Percentiles rank a stretch among this genome's conserved stretches.
Evolutionary conservation across 192 early-diverging fungal genomes (phyloP).

Genomic region (Coemansia sp.): DNA sequence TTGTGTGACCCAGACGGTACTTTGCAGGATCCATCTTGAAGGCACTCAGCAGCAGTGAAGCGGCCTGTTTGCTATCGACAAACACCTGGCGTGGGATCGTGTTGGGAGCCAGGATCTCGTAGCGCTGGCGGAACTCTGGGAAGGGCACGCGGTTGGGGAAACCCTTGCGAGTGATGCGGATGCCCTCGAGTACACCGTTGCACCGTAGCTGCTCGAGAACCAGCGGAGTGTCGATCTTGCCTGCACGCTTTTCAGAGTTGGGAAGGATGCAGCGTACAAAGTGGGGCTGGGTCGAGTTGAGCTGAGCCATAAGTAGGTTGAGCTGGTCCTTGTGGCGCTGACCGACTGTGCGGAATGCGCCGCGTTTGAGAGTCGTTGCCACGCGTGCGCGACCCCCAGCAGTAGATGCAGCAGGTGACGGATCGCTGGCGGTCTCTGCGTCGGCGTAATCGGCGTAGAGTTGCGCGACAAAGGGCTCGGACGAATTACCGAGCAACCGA

Average conservation of each 20-base stretch:
- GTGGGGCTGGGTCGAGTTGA: constrained; percentile 90
- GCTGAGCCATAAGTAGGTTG: constrained; percentile 79
- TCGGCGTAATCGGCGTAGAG: constrained; percentile 81
- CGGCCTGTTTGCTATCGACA: constrained; percentile 86
- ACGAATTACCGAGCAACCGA: constrained; percentile 74
- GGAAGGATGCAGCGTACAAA: constrained; percentile 99
- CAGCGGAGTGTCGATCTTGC: constrained; percentile 74
- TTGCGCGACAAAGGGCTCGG: constrained; percentile 70
- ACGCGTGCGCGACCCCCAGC: constrained; percentile 15
- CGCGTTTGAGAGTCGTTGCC: constrained; percentile 63
- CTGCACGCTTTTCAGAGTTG: constrained; percentile 85
- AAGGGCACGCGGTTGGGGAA: constrained; percentile 92
- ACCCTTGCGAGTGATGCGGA: constrained; percentile 92
- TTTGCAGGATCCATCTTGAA: constrained; percentile 74
- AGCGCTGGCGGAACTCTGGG: constrained; percentile 90
- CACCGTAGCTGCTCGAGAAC: constrained; percentile 93
- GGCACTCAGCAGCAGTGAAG: constrained; percentile 70
- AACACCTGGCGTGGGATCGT: constrained; percentile 75
- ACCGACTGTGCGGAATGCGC: constrained; percentile 89
- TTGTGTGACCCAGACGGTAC: constrained; percentile 87
- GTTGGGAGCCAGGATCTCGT: constrained; percentile 84
- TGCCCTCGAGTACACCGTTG: constrained; percentile 97
- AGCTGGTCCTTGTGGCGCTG: constrained; percentile 96
- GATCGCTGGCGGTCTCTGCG: constrained; percentile 23
- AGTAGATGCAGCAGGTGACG: neutral